A percentile compares a stretch with the other conserved stretches of the same genome.
These are phyloP conservation scores for Cladosporium colombiae DNA, from an alignment of 2,329 filamentous ascomycete species.

Conservation along the genomic window DNA sequence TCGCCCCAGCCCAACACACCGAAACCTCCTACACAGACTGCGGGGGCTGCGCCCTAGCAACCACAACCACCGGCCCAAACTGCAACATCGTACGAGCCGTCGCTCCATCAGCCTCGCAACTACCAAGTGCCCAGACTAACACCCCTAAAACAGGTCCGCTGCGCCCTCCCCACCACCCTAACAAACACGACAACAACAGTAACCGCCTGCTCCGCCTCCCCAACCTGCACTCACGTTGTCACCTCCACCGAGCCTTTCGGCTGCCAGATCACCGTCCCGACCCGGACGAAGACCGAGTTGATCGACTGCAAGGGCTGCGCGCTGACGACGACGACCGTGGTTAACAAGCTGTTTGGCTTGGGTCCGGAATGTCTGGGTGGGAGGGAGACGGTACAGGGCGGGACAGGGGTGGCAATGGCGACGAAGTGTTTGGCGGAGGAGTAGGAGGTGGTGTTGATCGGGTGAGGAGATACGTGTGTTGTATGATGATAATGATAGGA, in stretches of 20 bases:
- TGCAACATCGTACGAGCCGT: not conserved
- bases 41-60: slow-evolving; percentile 12
- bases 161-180: not conserved
- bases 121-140: not conserved
- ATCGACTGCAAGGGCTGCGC: slow-evolving; percentile 9
- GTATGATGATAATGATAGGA: not conserved
- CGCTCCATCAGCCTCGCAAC: not conserved
- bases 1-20: not conserved
- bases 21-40: slow-evolving; percentile 19
- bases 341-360: not conserved
- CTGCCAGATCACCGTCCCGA: slow-evolving; percentile 4
- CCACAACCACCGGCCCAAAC: not conserved
- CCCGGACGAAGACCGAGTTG: not conserved
- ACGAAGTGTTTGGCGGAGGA: slow-evolving; percentile 1
- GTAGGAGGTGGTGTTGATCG: not conserved
- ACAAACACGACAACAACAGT: not conserved
- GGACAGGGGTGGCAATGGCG: not conserved
- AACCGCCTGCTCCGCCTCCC: not conserved
- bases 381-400: not conserved
- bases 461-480: too few species aligned
- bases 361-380: not conserved
- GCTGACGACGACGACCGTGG: slow-evolving; percentile 1
- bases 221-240: slow-evolving; percentile 8
- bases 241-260: slow-evolving; percentile 10
- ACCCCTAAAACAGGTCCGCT: not conserved